Percentiles rank a stretch among this genome's conserved stretches.
Conservation (phyloP, 1,139 yeast species). For the Candida labiduridarum region DNA sequence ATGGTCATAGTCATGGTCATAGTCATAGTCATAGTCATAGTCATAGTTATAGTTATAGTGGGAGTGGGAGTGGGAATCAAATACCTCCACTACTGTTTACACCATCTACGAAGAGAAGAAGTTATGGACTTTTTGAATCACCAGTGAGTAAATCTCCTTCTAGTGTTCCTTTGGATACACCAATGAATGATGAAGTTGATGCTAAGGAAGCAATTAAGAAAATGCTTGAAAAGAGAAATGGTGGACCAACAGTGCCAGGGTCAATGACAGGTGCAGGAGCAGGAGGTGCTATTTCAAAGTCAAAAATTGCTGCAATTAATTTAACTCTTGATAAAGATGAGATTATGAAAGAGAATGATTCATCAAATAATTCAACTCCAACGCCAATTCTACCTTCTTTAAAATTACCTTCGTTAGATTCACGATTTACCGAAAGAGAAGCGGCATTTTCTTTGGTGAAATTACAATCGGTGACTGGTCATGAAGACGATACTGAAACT, state of each 20-base stretch:
- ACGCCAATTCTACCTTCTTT: neutral
- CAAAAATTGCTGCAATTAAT: neutral
- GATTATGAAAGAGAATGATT: neutral
- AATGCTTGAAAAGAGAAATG: slow-evolving; percentile 19
- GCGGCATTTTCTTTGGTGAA: slow-evolving; percentile 5
- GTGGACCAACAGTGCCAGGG: neutral
- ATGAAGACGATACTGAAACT: slow-evolving; percentile 13
- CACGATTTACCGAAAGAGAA: slow-evolving; percentile 15
- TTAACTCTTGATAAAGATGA: neutral
- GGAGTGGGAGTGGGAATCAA: neutral
- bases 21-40: neutral
- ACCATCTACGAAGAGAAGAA: slow-evolving; percentile 42
- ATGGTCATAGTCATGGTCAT: neutral
- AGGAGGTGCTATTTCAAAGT: neutral
- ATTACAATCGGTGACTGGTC: slow-evolving; percentile 7
- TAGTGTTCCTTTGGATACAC: slow-evolving; percentile 36
- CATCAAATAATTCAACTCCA: neutral
- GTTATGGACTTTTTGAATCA: slow-evolving; percentile 31
- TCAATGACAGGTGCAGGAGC: neutral
- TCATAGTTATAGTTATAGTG: neutral
- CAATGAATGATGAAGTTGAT: slow-evolving; percentile 29
- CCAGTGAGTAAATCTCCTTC: slow-evolving; percentile 40
- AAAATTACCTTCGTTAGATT: neutral
- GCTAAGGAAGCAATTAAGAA: slow-evolving; percentile 18
- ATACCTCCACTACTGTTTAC: slow-evolving; percentile 35